These are phyloP conservation scores for Candida yuanshanica DNA, from an alignment of 805 yeast species.

Conservation along the genomic window DNA sequence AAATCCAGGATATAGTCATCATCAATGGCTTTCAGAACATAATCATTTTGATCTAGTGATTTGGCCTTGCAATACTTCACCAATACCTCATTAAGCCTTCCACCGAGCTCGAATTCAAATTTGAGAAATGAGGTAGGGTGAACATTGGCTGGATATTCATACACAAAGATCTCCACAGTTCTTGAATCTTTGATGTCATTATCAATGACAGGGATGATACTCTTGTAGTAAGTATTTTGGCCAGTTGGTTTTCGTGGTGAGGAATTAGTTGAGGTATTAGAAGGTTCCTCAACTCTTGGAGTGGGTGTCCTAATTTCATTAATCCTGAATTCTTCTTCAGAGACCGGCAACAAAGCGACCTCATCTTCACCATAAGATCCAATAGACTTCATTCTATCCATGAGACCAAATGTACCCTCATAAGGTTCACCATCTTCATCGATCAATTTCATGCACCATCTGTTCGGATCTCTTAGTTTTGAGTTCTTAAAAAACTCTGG, in stretches of 20 bases:
- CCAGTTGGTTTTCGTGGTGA: not conserved
- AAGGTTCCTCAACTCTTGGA: slow-evolving; percentile 24
- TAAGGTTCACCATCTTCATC: slow-evolving; percentile 94
- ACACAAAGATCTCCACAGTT: slow-evolving; percentile 26
- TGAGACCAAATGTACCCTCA: slow-evolving; percentile 83
- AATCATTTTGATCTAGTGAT: slow-evolving; percentile 30
- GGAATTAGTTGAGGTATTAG: slow-evolving; percentile 4
- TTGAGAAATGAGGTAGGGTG: slow-evolving; percentile 23
- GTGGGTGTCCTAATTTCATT: slow-evolving; percentile 54
- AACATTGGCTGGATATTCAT: slow-evolving; percentile 28
- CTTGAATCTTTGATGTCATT: slow-evolving; percentile 23
- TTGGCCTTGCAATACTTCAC: slow-evolving; percentile 30
- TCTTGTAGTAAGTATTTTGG: slow-evolving; percentile 32
- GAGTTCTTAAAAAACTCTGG: slow-evolving; percentile 6
- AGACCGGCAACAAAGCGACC: slow-evolving; percentile 65
- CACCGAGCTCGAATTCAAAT: slow-evolving; percentile 28
- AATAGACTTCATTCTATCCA: slow-evolving; percentile 62
- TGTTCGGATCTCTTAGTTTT: slow-evolving; percentile 44
- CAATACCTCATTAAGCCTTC: slow-evolving; percentile 31
- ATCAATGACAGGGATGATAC: slow-evolving; percentile 27
- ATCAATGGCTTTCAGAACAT: slow-evolving; percentile 28
- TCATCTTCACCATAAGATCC: slow-evolving; percentile 76
- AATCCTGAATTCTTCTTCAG: slow-evolving; percentile 34
- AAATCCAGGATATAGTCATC: slow-evolving; percentile 28
- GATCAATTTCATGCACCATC: slow-evolving; percentile 72